Evolutionary conservation across 257 asterid genomes (phyloP).

Genomic region (Oldenlandia corymbosa): DNA sequence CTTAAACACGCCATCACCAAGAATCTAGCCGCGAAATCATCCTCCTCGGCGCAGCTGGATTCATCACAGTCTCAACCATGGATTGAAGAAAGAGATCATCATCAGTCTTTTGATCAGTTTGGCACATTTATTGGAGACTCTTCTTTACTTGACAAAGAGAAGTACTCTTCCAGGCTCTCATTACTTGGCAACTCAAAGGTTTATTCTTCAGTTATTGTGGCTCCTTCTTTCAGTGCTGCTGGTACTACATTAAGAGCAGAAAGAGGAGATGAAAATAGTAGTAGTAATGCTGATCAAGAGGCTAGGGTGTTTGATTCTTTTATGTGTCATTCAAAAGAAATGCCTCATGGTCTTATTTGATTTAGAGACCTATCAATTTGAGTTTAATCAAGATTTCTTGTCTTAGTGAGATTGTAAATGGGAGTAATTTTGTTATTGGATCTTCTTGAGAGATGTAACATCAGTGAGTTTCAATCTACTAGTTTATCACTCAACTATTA

Average conservation of each 20-base stretch:
- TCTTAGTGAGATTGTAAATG: too few species aligned
- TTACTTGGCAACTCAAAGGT: slow-evolving; percentile 26
- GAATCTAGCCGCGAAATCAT: slow-evolving; percentile 23
- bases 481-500: too few species aligned
- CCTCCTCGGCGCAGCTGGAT: slow-evolving; percentile 14
- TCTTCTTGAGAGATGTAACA: too few species aligned
- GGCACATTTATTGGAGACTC: not conserved
- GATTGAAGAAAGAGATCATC: too few species aligned
- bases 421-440: too few species aligned
- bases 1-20: slow-evolving; percentile 26
- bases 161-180: slow-evolving; percentile 3
- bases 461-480: too few species aligned
- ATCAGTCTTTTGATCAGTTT: not conserved
- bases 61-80: not conserved
- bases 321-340: slow-evolving; percentile 8
- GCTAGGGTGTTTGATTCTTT: not conserved
- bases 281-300: not conserved
- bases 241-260: not conserved
- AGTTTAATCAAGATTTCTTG: too few species aligned
- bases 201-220: slow-evolving; percentile 34
- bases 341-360: not conserved
- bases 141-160: slow-evolving; percentile 7
- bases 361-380: too few species aligned
- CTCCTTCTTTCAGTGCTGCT: slow-evolving; percentile 36
- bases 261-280: slow-evolving; percentile 1